A percentile compares a stretch with the other conserved stretches of the same genome.
These are phyloP conservation scores for Lentinula novae-zelandiae DNA, from an alignment of 1,284 basidiomycete species.

Conservation along the genomic window DNA sequence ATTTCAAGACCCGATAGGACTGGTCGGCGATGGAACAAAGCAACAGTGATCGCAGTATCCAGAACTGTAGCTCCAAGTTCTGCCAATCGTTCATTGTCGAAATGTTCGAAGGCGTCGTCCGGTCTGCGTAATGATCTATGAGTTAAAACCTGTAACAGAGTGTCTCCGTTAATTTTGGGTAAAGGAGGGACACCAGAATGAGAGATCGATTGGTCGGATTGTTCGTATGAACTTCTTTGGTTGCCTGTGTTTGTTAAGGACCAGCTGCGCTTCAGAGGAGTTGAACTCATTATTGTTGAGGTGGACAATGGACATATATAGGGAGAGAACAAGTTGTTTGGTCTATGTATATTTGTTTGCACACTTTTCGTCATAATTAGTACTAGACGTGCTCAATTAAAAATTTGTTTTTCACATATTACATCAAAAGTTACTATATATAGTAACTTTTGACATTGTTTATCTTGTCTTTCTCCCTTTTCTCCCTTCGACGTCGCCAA, in stretches of 20 bases:
- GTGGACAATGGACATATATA: no score
- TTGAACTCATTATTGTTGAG: not conserved
- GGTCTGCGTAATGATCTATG: conserved; percentile 56
- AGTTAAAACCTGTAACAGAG: conserved; percentile 63
- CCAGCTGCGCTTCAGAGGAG: conserved; percentile 26
- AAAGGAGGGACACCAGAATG: conserved; percentile 23
- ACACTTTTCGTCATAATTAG: not conserved
- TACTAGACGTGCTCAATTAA: no score
- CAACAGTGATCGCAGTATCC: conserved; percentile 43
- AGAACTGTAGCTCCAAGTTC: conserved; percentile 51
- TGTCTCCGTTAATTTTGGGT: conserved; percentile 40
- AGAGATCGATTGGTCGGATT: not conserved
- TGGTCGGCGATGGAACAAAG: conserved; percentile 53
- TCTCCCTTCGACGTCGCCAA: no score
- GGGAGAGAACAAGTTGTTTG: not conserved
- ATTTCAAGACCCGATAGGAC: conserved; percentile 46
- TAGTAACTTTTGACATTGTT: no score
- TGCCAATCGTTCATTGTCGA: conserved; percentile 57
- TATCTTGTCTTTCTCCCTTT: no score
- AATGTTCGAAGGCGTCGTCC: conserved; percentile 39
- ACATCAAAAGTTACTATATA: no score
- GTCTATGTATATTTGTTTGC: not conserved
- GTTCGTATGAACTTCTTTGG: not conserved
- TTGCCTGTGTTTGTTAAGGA: conserved; percentile 12
- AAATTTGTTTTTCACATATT: no score